A percentile compares a stretch with the other conserved stretches of the same genome.
Conservation (phyloP, 2,329 filamentous ascomycete genomes). For the Nemania diffusa region DNA sequence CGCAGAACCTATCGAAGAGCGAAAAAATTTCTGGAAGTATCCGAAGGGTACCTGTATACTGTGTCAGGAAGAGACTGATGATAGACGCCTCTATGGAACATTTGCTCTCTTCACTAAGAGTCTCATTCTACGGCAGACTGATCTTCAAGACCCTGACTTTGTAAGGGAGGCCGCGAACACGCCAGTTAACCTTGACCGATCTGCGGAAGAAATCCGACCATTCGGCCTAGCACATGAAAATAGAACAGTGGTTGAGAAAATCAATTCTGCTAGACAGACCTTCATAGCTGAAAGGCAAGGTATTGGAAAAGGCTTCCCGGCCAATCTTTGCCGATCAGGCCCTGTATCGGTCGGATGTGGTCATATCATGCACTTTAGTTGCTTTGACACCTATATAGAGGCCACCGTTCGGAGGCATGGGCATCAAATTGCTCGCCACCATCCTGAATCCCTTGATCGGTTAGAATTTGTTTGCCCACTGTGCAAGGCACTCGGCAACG, state of each 20-base stretch:
- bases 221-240: conserved; percentile 94
- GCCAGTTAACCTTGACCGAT: conserved; percentile 83
- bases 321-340: conserved; percentile 72
- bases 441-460: conserved; percentile 80
- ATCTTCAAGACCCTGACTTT: conserved; percentile 82
- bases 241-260: conserved; percentile 77
- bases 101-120: conserved; percentile 92
- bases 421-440: conserved; percentile 93
- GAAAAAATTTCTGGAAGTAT: conserved; percentile 86
- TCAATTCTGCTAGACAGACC: conserved; percentile 76
- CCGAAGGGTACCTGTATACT: conserved; percentile 93
- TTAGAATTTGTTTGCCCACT: conserved; percentile 97
- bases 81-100: conserved; percentile 88
- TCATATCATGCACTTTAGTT: conserved; percentile 98
- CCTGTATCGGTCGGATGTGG: conserved; percentile 92
- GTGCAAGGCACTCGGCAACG: conserved; percentile 95
- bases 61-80: conserved; percentile 95
- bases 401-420: conserved; percentile 85
- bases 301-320: conserved; percentile 88
- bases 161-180: conserved; percentile 83
- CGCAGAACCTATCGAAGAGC: conserved; percentile 67
- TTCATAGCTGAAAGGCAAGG: conserved; percentile 81
- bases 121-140: conserved; percentile 85
- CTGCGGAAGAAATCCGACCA: conserved; percentile 83
- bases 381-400: conserved; percentile 91